Conservation (phyloP, 140 eudicot genomes). For the Cichorium intybus region DNA sequence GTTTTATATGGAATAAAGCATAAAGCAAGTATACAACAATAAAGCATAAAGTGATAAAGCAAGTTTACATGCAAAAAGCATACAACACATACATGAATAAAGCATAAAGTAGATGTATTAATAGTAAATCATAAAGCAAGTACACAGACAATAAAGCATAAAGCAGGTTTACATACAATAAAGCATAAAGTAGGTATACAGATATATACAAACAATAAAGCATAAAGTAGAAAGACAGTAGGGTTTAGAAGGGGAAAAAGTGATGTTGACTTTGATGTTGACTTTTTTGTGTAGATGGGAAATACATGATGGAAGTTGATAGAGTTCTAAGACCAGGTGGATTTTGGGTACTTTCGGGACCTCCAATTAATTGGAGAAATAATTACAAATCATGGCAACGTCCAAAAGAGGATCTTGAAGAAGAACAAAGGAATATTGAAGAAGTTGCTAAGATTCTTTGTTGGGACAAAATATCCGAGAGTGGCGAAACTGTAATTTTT, state of each 20-base stretch:
- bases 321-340: constrained; percentile 63
- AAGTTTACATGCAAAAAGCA: neutral
- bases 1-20: too few relatives aligned
- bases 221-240: too few relatives aligned
- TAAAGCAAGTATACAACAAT: too few relatives aligned
- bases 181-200: neutral
- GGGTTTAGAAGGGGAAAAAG: neutral
- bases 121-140: too few relatives aligned
- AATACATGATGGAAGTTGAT: constrained; percentile 58
- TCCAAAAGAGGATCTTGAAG: constrained; percentile 43
- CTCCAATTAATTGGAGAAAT: constrained; percentile 50
- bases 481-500: constrained; percentile 41
- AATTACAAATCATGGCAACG: constrained; percentile 44
- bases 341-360: constrained; percentile 62
- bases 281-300: constrained; percentile 37
- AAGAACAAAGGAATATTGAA: constrained; percentile 44
- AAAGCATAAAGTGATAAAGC: neutral
- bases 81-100: too few relatives aligned
- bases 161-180: neutral
- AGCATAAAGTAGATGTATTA: too few relatives aligned
- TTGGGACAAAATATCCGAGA: constrained; percentile 54
- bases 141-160: neutral
- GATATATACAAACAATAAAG: too few relatives aligned
- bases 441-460: constrained; percentile 48
- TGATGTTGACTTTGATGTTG: constrained; percentile 3